phyloP scores from a whole-genome alignment of 106 monocot genomes.

The Dendrobium huoshanense region DNA sequence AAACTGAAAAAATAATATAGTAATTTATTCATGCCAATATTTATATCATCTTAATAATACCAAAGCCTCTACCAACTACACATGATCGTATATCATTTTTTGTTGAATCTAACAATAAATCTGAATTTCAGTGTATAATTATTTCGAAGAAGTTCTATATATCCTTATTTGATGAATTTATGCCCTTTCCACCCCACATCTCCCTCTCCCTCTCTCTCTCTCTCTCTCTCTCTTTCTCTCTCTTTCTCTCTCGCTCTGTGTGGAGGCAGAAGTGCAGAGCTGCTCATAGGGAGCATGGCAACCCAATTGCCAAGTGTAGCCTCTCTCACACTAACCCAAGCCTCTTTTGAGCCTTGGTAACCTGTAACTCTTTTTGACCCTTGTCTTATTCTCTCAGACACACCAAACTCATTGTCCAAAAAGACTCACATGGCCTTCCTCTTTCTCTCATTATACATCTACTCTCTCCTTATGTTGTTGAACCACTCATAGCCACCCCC shows the following conservation, averaged over 20 bases:
- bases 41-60: no score
- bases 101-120: no score
- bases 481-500: slow-evolving; percentile 2
- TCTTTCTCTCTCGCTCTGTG: not conserved
- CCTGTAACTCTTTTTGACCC: not conserved
- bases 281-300: slow-evolving; percentile 1
- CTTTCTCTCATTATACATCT: slow-evolving; percentile 1
- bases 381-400: not conserved
- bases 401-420: not conserved
- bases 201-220: no score
- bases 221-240: not conserved
- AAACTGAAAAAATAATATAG: no score
- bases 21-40: no score
- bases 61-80: no score
- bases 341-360: not conserved
- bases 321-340: slow-evolving; percentile 1
- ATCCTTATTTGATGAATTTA: no score
- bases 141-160: no score
- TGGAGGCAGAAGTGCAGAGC: not conserved
- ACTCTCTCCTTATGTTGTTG: slow-evolving; percentile 5
- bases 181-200: no score
- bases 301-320: not conserved
- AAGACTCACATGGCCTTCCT: not conserved
- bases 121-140: no score
- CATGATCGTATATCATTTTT: no score